A percentile compares a stretch with the other conserved stretches of the same genome.
phyloP scores from a whole-genome alignment of 495 filamentous ascomycete species.

The Rusavskia elegans region DNA sequence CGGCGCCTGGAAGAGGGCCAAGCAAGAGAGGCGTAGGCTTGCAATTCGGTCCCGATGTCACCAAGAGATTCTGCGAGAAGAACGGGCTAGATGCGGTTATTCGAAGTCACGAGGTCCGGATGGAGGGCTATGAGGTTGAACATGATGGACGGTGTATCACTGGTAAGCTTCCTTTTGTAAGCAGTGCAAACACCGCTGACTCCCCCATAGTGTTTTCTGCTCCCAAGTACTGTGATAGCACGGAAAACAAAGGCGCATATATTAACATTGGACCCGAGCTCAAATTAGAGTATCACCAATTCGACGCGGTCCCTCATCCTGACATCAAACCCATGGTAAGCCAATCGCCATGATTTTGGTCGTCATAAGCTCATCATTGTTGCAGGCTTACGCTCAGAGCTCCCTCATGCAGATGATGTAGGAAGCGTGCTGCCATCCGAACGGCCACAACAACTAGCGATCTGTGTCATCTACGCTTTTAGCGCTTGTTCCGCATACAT shows the following conservation, averaged over 20 bases:
- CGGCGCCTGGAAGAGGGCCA: conserved; percentile 68
- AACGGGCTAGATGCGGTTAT: conserved; percentile 93
- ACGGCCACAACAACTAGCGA: background rate
- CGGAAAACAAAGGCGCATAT: conserved; percentile 95
- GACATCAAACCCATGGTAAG: conserved; percentile 84
- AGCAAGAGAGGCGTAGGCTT: conserved; percentile 94
- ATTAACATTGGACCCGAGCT: conserved; percentile 92
- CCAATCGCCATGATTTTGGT: too few relatives aligned
- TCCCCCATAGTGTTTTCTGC: conserved; percentile 68
- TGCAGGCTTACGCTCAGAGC: conserved; percentile 65
- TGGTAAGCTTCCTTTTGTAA: conserved; percentile 27
- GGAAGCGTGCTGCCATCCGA: background rate
- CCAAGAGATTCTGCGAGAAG: conserved; percentile 89
- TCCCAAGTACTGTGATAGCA: conserved; percentile 92
- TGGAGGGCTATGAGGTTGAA: conserved; percentile 96
- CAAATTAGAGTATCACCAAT: conserved; percentile 80
- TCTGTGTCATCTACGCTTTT: background rate
- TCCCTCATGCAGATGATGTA: conserved; percentile 55
- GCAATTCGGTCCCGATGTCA: conserved; percentile 94
- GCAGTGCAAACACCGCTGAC: background rate
- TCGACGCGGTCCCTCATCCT: conserved; percentile 92
- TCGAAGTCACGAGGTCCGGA: conserved; percentile 90
- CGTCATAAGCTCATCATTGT: background rate
- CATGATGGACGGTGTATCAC: conserved; percentile 94
- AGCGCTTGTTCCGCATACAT: background rate